These are phyloP conservation scores for Aspergillus asperescens DNA, from an alignment of 495 filamentous ascomycete genomes.

Conservation along the genomic window DNA sequence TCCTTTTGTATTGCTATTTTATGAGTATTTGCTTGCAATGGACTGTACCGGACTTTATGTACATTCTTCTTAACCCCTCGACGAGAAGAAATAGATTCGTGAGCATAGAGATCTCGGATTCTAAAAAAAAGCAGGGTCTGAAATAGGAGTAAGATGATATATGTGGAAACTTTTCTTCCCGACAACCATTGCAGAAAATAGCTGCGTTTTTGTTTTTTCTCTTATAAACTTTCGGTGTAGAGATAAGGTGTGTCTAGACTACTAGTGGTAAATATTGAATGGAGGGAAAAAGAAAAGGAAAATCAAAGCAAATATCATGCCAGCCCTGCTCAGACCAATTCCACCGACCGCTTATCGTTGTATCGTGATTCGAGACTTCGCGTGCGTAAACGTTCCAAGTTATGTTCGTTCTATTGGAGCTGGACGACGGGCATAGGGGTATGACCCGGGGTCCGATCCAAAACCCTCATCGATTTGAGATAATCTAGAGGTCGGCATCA, in stretches of 20 bases:
- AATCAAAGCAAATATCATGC: slow-evolving; percentile 39
- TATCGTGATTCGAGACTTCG: slow-evolving; percentile 38
- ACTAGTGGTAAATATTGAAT: slow-evolving; percentile 33
- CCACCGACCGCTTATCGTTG: slow-evolving; percentile 38
- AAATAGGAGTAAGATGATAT: not conserved
- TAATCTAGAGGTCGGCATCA: slow-evolving; percentile 65
- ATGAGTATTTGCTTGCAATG: too few relatives aligned
- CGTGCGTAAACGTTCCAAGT: slow-evolving; percentile 20
- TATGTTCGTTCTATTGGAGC: slow-evolving; percentile 10
- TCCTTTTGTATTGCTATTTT: too few relatives aligned
- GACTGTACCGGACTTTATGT: too few relatives aligned
- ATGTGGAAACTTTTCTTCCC: slow-evolving; percentile 15
- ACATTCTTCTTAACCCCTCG: too few relatives aligned
- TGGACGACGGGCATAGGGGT: slow-evolving; percentile 4
- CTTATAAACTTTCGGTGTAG: slow-evolving; percentile 28
- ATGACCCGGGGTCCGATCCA: slow-evolving; percentile 13
- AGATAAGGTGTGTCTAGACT: slow-evolving; percentile 42
- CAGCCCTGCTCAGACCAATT: slow-evolving; percentile 34
- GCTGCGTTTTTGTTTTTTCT: slow-evolving; percentile 13
- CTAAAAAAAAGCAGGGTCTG: not conserved
- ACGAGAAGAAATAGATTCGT: too few relatives aligned
- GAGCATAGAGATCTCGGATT: too few relatives aligned
- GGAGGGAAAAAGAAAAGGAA: slow-evolving; percentile 26
- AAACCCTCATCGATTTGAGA: slow-evolving; percentile 17
- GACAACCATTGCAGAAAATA: slow-evolving; percentile 12